Evolutionary conservation across 2,329 filamentous ascomycete genomes (phyloP).

Genomic region (Raffaelea arxii): DNA sequence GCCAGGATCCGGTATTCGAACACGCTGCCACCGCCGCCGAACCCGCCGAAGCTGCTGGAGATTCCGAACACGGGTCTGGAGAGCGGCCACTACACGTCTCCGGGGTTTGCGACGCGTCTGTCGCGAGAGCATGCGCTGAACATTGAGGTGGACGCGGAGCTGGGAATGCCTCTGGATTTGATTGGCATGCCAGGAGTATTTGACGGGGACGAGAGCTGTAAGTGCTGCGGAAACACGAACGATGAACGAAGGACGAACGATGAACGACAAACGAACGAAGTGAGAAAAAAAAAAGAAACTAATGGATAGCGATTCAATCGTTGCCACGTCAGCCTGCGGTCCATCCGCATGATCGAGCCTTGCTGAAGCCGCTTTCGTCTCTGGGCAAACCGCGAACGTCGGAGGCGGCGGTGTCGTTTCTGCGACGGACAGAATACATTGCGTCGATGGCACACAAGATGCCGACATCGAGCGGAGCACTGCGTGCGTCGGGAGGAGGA

Average conservation of each 20-base stretch:
- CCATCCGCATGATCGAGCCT: conserved; percentile 74
- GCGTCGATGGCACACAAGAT: conserved; percentile 47
- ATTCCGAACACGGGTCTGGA: conserved; percentile 89
- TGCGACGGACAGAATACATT: conserved; percentile 94
- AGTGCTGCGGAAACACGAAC: conserved; percentile 18
- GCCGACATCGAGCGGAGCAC: conserved; percentile 5
- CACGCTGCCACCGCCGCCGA: conserved; percentile 85
- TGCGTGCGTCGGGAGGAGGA: conserved; percentile 1
- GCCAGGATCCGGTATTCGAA: conserved; percentile 93
- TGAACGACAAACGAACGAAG: neutral
- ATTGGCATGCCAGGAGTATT: conserved; percentile 93
- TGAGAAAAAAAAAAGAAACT: neutral
- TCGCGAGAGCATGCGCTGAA: conserved; percentile 88
- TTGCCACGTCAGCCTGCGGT: conserved; percentile 59
- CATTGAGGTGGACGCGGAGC: conserved; percentile 93
- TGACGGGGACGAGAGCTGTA: conserved; percentile 89
- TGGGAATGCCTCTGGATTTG: conserved; percentile 94
- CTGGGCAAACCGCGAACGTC: conserved; percentile 74
- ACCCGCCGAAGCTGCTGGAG: conserved; percentile 91
- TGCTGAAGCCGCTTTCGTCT: conserved; percentile 74
- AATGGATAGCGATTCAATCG: conserved; percentile 63
- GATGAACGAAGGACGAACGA: neutral
- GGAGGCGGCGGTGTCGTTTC: conserved; percentile 78
- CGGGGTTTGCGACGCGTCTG: conserved; percentile 80
- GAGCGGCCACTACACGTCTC: conserved; percentile 79